Percentiles rank a stretch among this genome's conserved stretches.
These are phyloP conservation scores for Tetradesmus obliquus DNA, from an alignment of 139 green algal species.

Conservation along the genomic window DNA sequence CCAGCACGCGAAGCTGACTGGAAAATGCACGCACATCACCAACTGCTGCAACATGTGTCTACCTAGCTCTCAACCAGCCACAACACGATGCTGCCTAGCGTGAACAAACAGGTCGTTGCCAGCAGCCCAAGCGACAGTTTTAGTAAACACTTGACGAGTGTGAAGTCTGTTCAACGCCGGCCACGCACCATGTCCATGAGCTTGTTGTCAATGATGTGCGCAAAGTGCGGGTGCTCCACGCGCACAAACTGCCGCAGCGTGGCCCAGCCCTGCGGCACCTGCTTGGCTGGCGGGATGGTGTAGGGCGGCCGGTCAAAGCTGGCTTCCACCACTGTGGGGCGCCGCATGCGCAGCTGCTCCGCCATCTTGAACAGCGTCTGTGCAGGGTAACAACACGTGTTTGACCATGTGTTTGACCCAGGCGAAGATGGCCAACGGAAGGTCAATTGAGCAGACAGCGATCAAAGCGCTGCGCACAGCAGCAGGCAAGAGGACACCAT, in stretches of 20 bases:
- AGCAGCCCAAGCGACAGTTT: too few relatives aligned
- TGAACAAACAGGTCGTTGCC: too few relatives aligned
- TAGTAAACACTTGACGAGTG: too few relatives aligned
- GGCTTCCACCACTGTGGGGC: background rate
- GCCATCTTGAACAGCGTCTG: constrained; percentile 22
- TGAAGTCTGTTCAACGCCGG: background rate
- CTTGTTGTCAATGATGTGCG: constrained; percentile 49
- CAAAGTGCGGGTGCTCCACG: constrained; percentile 19
- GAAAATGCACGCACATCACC: too few relatives aligned
- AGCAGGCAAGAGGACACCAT: background rate
- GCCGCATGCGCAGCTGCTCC: background rate
- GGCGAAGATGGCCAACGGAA: background rate
- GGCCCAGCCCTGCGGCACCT: constrained; percentile 21
- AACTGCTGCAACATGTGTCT: too few relatives aligned
- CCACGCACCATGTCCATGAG: constrained; percentile 49
- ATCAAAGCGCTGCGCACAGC: background rate
- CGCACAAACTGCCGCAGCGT: constrained; percentile 44
- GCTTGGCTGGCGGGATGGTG: background rate
- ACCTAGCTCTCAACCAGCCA: too few relatives aligned
- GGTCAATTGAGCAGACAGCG: background rate
- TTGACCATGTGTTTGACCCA: background rate
- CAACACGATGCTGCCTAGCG: too few relatives aligned
- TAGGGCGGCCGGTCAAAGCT: constrained; percentile 38
- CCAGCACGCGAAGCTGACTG: too few relatives aligned
- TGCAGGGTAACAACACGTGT: background rate